Evolutionary conservation across 129 eudicot species (phyloP).

Genomic region (Chrysanthemum lavandulifolium): DNA sequence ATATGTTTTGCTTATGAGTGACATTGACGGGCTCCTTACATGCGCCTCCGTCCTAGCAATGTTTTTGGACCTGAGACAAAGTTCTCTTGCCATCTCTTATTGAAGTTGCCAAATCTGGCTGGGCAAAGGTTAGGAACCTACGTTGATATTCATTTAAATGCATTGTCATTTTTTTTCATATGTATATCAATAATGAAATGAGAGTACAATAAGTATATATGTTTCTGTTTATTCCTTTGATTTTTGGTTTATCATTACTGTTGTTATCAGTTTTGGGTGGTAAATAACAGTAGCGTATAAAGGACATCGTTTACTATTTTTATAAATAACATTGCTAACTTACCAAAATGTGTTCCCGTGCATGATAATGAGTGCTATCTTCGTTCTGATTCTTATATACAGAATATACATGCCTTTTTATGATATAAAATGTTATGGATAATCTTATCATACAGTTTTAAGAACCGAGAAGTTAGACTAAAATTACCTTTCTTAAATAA

Average conservation of each 20-base stretch:
- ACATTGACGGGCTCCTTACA: constrained; percentile 76
- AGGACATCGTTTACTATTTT: not conserved
- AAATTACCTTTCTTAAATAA: too few relatives aligned
- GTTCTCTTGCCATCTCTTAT: constrained; percentile 57
- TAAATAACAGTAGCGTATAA: not conserved
- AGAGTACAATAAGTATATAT: not conserved
- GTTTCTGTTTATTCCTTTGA: not conserved
- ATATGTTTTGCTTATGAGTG: constrained; percentile 59
- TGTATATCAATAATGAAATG: constrained; percentile 12
- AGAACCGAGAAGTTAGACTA: too few relatives aligned
- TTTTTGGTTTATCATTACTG: not conserved
- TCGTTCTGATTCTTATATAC: too few relatives aligned
- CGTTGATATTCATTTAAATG: constrained; percentile 12
- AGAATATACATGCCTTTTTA: too few relatives aligned
- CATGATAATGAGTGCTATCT: too few relatives aligned
- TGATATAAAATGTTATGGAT: too few relatives aligned
- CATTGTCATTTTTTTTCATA: not conserved
- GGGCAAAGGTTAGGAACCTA: constrained; percentile 68
- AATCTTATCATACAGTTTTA: too few relatives aligned
- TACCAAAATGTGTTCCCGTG: too few relatives aligned
- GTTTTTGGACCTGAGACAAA: constrained; percentile 83
- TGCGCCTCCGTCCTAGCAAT: constrained; percentile 80
- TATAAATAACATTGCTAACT: not conserved
- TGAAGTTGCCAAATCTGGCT: constrained; percentile 59
- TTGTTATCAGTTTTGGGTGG: not conserved